A percentile compares a stretch with the other conserved stretches of the same genome.
phyloP scores from a whole-genome alignment of 129 eudicot species.

The sunflower (Helianthus annuus) region HanXRQr2.0-SUNRISE NC_035448.2:169984365-169984864 shows the following conservation, averaged over 20 bases:
- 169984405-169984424: not conserved
- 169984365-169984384: constrained; percentile 69
- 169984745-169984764: constrained; percentile 52
- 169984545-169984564: not conserved
- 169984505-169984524: constrained; percentile 64
- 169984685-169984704: constrained; percentile 69
- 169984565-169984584: too few species aligned
- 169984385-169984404: constrained; percentile 33
- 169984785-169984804: constrained; percentile 59
- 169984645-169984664: constrained; percentile 59
- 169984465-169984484: constrained; percentile 52
- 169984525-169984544: constrained; percentile 40
- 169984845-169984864: constrained; percentile 58
- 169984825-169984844: constrained; percentile 55
- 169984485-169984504: constrained; percentile 64
- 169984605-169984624: not conserved
- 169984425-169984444: not conserved
- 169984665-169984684: constrained; percentile 78
- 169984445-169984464: not conserved
- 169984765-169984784: constrained; percentile 51
- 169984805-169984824: constrained; percentile 55
- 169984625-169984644: not conserved
- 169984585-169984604: too few species aligned
- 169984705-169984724: constrained; percentile 64
- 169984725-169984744: constrained; percentile 48